Evolutionary conservation across 345 rosid species (phyloP).

Genomic region (Cardamine chenopodiifolia): DNA sequence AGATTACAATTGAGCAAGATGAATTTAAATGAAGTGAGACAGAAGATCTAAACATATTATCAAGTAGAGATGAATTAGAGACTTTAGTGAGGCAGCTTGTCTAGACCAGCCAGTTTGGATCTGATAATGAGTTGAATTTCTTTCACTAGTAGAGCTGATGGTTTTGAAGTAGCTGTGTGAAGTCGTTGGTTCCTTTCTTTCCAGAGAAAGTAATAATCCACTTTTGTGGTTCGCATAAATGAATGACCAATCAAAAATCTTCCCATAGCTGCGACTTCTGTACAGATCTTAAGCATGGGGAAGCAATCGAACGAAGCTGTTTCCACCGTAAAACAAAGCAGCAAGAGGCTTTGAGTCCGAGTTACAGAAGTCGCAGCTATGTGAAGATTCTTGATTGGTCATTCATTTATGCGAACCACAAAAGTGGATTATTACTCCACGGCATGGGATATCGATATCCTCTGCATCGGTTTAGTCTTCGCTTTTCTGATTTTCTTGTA

Average conservation of each 20-base stretch:
- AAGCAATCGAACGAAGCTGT: constrained; percentile 61
- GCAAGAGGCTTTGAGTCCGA: constrained; percentile 57
- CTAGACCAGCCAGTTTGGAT: too few relatives aligned
- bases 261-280: constrained; percentile 61
- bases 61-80: too few relatives aligned
- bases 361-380: constrained; percentile 64
- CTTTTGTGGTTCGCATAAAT: constrained; percentile 77
- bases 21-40: too few relatives aligned
- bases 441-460: constrained; percentile 78
- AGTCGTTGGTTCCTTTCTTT: too few relatives aligned
- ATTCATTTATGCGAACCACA: constrained; percentile 77
- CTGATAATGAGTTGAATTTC: too few relatives aligned
- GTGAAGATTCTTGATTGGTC: constrained; percentile 59
- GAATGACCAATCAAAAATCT: constrained; percentile 61
- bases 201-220: constrained; percentile 79
- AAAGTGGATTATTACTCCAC: constrained; percentile 75
- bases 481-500: constrained; percentile 64
- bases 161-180: too few relatives aligned
- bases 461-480: constrained; percentile 58
- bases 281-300: constrained; percentile 92
- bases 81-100: too few relatives aligned
- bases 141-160: too few relatives aligned
- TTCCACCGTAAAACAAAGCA: constrained; percentile 59
- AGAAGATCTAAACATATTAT: too few relatives aligned
- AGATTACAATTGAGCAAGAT: too few relatives aligned